Conservation (phyloP, 163 green algal genomes). For the Botryococcus braunii region DNA sequence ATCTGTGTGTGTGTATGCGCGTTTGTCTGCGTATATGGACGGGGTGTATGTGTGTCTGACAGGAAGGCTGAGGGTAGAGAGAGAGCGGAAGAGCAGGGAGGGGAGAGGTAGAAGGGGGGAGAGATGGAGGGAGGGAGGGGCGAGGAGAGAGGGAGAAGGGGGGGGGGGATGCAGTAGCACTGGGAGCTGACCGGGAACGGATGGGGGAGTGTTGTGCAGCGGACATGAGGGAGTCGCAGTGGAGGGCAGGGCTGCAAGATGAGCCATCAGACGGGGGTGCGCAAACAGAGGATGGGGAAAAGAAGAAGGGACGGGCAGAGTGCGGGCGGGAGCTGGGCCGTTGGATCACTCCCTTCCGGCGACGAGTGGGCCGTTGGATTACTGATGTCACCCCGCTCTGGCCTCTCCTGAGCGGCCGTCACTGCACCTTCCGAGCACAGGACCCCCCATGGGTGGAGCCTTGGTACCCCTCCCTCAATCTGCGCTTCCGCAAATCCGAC, state of each 20-base stretch:
- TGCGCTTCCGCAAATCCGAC: conserved; percentile 19
- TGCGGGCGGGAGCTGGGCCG: conserved; percentile 45
- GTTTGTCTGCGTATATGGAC: too few species aligned
- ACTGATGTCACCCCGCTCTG: conserved; percentile 40
- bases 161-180: too few species aligned
- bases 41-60: too few species aligned
- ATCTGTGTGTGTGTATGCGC: too few species aligned
- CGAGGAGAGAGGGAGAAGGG: too few species aligned
- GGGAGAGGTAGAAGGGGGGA: too few species aligned
- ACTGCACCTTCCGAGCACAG: conserved; percentile 18
- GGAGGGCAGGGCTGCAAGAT: neutral
- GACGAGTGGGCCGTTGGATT: conserved; percentile 36
- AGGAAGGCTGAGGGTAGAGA: too few species aligned
- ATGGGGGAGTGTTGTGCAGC: too few species aligned
- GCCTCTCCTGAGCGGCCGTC: conserved; percentile 22
- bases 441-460: conserved; percentile 20
- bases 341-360: conserved; percentile 49
- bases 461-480: conserved; percentile 27
- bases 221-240: neutral
- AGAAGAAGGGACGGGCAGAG: neutral
- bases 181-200: too few species aligned
- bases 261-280: neutral
- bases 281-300: too few species aligned
- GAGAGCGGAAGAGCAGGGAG: too few species aligned
- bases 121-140: too few species aligned